phyloP scores from a whole-genome alignment of 1,139 yeast species.

The Kazachstania sp. region DNA sequence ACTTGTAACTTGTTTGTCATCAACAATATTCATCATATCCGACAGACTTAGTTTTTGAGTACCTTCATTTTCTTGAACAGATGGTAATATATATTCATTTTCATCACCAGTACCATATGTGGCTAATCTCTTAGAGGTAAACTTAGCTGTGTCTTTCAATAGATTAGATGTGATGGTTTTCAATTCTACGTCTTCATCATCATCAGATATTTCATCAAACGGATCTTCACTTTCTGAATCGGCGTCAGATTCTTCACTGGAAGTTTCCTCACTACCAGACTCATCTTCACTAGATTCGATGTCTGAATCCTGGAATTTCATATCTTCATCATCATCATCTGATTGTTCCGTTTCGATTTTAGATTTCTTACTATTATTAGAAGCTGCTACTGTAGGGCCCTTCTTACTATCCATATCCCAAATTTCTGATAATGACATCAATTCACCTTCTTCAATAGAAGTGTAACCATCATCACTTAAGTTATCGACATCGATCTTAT shows the following conservation, averaged over 20 bases:
- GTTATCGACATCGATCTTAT: slow-evolving; percentile 24
- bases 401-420: slow-evolving; percentile 70
- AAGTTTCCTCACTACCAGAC: slow-evolving; percentile 18
- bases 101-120: slow-evolving; percentile 42
- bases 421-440: slow-evolving; percentile 71
- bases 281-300: slow-evolving; percentile 11
- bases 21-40: slow-evolving; percentile 67
- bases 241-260: slow-evolving; percentile 6
- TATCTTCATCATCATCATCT: slow-evolving; percentile 32
- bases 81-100: slow-evolving; percentile 63
- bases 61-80: slow-evolving; percentile 29
- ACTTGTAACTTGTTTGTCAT: slow-evolving; percentile 36
- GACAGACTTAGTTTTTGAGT: slow-evolving; percentile 51
- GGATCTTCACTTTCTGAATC: slow-evolving; percentile 26
- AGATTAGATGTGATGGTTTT: slow-evolving; percentile 30
- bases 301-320: slow-evolving; percentile 12
- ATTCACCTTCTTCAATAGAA: slow-evolving; percentile 61
- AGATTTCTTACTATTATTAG: slow-evolving; percentile 34
- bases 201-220: slow-evolving; percentile 31
- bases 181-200: slow-evolving; percentile 35
- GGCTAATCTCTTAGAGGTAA: slow-evolving; percentile 43
- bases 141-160: slow-evolving; percentile 29
- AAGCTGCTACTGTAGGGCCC: slow-evolving; percentile 7
- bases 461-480: slow-evolving; percentile 38
- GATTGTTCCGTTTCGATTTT: slow-evolving; percentile 30